Base-by-base conservation (phyloP, 2,329 filamentous ascomycete genomes). In the Pezicula carpinea region DNA sequence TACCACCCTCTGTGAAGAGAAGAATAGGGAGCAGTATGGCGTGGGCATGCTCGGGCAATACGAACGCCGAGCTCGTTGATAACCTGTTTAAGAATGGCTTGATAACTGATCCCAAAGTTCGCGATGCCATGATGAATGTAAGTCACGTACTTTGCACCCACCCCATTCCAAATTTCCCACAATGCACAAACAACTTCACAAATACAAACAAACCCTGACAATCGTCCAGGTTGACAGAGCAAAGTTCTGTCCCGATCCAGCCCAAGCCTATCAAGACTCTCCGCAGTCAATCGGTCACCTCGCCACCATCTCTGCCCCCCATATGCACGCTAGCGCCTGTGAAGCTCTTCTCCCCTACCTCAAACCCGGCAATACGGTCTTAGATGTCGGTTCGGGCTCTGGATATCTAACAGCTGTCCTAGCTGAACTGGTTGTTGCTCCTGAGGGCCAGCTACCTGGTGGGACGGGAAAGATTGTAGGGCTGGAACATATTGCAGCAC, bases 371-470 rank as follows among this genome's bases (percentile, higher is more conserved):
- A 49, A 52, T 6, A 68, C 85, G 55, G 73, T 89, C 1, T 74
- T 92, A 2, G 87, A 92, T 59, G 76, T 92, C 49, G 87, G 87
- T 2, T 85, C 80, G 39, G 87, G 87, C 0, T 85, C 80, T 2
- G 87, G 87, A 0, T 97, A 96, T 62, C 72, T 99, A 11, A 96
- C 90, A 5, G 89, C 95, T 59, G 82, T 96, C 0, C 68, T 97
- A 6, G 91, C 90, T 0, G 87, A 92, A 62, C 59, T 49, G 52
- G 56, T 56, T 13, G 19, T 17, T 50, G 41, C 21, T n/a, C 38
- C 14, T 13, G 33, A 39, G n/a, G 14, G 19, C 15, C 22, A 39
- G 3, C 56, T 59, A 6, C 53, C 57, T 2, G 44, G 50, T 6
- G 43, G 47, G 6, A 42, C 46, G 6, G 55, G 54, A 4, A 60